Conservation (phyloP, 176 grass and related monocot species). For the Luzula sylvatica region DNA sequence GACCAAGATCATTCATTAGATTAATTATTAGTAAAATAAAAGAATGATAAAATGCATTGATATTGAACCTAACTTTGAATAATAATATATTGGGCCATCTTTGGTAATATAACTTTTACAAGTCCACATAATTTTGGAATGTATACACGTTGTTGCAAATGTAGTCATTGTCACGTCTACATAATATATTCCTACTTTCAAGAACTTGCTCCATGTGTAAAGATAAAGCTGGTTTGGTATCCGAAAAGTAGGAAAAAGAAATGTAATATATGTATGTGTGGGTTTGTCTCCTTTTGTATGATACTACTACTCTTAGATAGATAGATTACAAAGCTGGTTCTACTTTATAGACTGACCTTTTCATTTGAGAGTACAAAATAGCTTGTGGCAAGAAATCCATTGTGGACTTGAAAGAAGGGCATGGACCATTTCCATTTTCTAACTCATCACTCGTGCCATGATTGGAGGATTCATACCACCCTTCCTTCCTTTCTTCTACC, state of each 20-base stretch:
- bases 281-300: constrained; percentile 1
- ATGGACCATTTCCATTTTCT: constrained; percentile 29
- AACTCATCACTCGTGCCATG: constrained; percentile 49
- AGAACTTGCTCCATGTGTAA: no score
- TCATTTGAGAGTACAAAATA: constrained; percentile 32
- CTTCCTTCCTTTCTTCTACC: constrained; percentile 10
- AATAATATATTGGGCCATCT: no score
- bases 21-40: neutral
- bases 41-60: no score
- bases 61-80: no score
- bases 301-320: constrained; percentile 9
- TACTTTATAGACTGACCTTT: constrained; percentile 51
- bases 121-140: no score
- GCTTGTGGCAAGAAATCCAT: constrained; percentile 46
- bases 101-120: no score
- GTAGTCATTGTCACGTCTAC: no score
- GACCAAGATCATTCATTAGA: neutral
- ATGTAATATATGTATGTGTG: neutral
- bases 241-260: constrained; percentile 13
- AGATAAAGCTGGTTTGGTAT: neutral
- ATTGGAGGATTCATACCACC: constrained; percentile 8
- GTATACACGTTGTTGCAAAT: no score
- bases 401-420: constrained; percentile 30
- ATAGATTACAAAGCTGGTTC: neutral
- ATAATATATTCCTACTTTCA: no score